Base-by-base conservation (phyloP, 192 early-diverging fungal genomes). In the Entomortierella parvispora region DNA sequence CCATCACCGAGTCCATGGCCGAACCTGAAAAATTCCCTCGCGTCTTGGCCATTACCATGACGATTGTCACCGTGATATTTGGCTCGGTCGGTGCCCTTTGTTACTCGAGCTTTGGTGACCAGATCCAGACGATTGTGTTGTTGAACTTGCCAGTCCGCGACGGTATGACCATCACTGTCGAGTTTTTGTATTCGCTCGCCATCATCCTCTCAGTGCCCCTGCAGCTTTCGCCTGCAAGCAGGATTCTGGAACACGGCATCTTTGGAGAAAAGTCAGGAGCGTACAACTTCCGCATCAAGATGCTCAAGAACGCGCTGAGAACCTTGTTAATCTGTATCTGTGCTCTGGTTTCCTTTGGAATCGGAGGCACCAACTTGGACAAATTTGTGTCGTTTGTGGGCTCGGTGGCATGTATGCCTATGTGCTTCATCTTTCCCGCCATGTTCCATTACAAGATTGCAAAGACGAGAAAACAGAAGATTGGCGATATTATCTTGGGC, bases 381-480 rank as follows among this genome's bases (percentile, higher is more conserved):
- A 90, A 89, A 63, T 89, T 93, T 68, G 92, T 84, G 83, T 85
- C 87, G 11, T 85, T 97, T 32, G 88, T 97, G 40, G 94, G 94
- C 2, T 90, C 89, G 52, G 86, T 93, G 31, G 89, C 92, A 1
- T 92, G 91, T 80, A 79, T 92, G 80, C 88, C 91, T 72, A 51
- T 92, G 20, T 87, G 88, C 54, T 92, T 95, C 46, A 84, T 93
- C 23, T 93, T 91, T 71, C 92, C 93, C 3, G 84, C 91, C 0
- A 46, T 93, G 22, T 95, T 93, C 83, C 92, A 93, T 58, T 84
- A 83, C 53, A 83, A 82, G 48, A 84, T 76, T 10, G 81, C 84
- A 15, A 55, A 81, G 45, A 79, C 81, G 1, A 46, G 47, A 9
- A 49, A 34, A 33, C 77, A 65, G 6, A 77, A 79, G 46, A 29